Evolutionary conservation across 2,329 filamentous ascomycete species (phyloP).

Genomic region (Alternaria brassicae): DNA sequence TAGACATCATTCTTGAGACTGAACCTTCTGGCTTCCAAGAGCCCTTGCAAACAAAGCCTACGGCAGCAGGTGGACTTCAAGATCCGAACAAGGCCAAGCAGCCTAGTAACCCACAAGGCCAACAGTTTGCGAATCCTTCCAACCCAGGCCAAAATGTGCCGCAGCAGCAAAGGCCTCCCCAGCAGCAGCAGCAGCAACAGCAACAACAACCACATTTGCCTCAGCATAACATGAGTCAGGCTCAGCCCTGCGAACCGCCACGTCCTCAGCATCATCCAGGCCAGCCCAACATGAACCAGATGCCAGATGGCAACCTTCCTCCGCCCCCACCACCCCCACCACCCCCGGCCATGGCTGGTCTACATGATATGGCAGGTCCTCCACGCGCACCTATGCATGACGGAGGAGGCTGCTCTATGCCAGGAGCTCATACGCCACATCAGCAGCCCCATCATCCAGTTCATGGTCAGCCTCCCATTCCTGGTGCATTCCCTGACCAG

Average conservation of each 20-base stretch:
- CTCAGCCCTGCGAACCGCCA: slow-evolving; percentile 14
- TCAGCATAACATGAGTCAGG: slow-evolving; percentile 4
- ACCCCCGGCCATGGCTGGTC: slow-evolving; percentile 10
- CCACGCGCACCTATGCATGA: neutral
- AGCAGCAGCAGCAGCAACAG: slow-evolving; percentile 1
- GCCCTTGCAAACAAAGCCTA: slow-evolving; percentile 8
- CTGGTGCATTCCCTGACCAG: slow-evolving; percentile 25
- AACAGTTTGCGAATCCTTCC: slow-evolving; percentile 7
- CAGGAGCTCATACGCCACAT: slow-evolving; percentile 17
- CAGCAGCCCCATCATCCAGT: slow-evolving; percentile 10
- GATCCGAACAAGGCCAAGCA: slow-evolving; percentile 15
- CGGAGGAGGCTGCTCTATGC: slow-evolving; percentile 1
- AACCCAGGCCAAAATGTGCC: slow-evolving; percentile 8
- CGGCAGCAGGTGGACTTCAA: neutral
- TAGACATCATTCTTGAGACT: slow-evolving; percentile 42
- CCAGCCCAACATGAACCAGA: slow-evolving; percentile 3
- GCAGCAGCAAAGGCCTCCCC: slow-evolving; percentile 17
- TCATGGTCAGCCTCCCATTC: slow-evolving; percentile 13
- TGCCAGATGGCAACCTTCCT: slow-evolving; percentile 12
- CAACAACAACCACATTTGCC: slow-evolving; percentile 7
- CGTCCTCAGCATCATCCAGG: slow-evolving; percentile 6
- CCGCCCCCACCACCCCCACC: slow-evolving; percentile 6
- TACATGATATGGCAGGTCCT: neutral
- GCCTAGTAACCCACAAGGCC: slow-evolving; percentile 4
- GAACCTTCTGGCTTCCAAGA: slow-evolving; percentile 28